Conservation (phyloP, 805 yeast species). For the Starmerella tilneyi region DNA sequence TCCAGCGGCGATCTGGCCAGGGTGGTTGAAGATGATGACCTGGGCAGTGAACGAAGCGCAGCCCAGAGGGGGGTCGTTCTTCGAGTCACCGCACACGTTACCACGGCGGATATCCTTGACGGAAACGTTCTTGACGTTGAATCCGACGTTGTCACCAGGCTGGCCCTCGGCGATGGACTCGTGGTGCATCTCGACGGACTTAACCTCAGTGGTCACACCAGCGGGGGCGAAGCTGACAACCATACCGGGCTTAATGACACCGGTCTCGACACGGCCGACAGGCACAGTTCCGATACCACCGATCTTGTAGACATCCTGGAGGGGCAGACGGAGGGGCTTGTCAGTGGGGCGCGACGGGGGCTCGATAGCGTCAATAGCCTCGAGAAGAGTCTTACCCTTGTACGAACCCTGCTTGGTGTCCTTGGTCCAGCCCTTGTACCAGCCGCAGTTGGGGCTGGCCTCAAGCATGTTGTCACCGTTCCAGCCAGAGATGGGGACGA, state of each 20-base stretch:
- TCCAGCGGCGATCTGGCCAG: conserved; percentile 85
- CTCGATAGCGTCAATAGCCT: conserved; percentile 75
- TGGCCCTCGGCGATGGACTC: conserved; percentile 66
- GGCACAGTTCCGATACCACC: conserved; percentile 90
- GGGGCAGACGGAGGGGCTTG: conserved; percentile 81
- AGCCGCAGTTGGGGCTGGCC: conserved; percentile 68
- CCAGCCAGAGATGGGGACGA: conserved; percentile 89
- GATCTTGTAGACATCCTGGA: conserved; percentile 86
- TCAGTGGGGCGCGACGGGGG: conserved; percentile 73
- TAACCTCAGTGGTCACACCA: conserved; percentile 81
- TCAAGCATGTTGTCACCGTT: conserved; percentile 91
- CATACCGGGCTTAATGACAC: conserved; percentile 86
- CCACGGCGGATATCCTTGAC: conserved; percentile 86
- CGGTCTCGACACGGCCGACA: conserved; percentile 90
- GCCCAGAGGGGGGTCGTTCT: conserved; percentile 78
- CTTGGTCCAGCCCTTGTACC: conserved; percentile 82
- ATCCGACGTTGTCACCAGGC: conserved; percentile 87
- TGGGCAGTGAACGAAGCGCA: conserved; percentile 74
- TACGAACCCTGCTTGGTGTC: conserved; percentile 61
- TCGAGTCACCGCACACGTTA: conserved; percentile 85
- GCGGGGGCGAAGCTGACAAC: conserved; percentile 83
- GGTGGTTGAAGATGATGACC: conserved; percentile 81
- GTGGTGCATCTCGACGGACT: conserved; percentile 84
- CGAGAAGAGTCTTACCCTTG: conserved; percentile 74
- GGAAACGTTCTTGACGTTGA: conserved; percentile 86